Evolutionary conservation across 306 rosid species (phyloP).

Genomic region (Casuarina equisetifolia): DNA sequence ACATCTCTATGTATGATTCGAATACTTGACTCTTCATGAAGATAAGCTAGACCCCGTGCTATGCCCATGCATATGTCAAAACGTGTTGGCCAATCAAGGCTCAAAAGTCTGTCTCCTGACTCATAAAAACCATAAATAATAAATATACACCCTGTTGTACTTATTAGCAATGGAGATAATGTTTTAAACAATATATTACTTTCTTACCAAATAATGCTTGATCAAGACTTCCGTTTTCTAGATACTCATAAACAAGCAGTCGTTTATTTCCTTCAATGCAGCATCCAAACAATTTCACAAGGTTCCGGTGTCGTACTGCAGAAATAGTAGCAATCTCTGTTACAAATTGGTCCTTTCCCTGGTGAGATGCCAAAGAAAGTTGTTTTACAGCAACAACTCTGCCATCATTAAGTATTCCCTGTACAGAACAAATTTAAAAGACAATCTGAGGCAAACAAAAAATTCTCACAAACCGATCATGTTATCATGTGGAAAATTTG

Average conservation of each 20-base stretch:
- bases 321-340: constrained; percentile 88
- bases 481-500: background rate
- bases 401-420: constrained; percentile 82
- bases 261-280: constrained; percentile 67
- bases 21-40: constrained; percentile 70
- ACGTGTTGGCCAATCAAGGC: constrained; percentile 66
- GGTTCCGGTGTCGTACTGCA: constrained; percentile 83
- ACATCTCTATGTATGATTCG: constrained; percentile 87
- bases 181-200: background rate
- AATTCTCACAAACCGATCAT: background rate
- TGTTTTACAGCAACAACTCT: constrained; percentile 82
- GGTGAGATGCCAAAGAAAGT: constrained; percentile 73
- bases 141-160: background rate
- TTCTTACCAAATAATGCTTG: constrained; percentile 80
- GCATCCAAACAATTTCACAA: constrained; percentile 75
- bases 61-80: constrained; percentile 68
- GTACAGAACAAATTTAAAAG: constrained; percentile 5
- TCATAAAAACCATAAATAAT: background rate
- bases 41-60: constrained; percentile 76
- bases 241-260: constrained; percentile 83
- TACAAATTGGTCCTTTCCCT: constrained; percentile 80
- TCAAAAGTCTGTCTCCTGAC: constrained; percentile 45
- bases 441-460: background rate
- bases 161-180: background rate
- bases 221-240: constrained; percentile 81